phyloP scores from a whole-genome alignment of 805 yeast genomes.

The Yarrowia osloensis region DNA sequence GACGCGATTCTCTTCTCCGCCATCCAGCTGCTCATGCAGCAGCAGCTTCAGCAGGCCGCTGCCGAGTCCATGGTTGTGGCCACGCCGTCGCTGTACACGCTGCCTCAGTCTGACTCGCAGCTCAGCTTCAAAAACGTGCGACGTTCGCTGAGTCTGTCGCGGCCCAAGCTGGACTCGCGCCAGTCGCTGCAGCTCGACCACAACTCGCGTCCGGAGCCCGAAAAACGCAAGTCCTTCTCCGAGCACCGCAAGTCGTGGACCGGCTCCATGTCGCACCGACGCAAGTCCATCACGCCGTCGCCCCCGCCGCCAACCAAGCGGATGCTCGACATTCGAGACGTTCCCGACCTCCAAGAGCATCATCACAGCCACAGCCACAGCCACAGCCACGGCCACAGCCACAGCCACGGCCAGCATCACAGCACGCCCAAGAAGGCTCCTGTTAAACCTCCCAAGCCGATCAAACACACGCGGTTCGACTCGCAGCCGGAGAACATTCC shows the following conservation, averaged over 20 bases:
- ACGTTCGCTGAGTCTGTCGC: background rate
- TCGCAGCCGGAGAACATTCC: conserved; percentile 7
- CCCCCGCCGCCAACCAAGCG: background rate
- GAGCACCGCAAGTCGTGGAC: conserved; percentile 19
- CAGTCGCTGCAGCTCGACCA: background rate
- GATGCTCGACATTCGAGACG: background rate
- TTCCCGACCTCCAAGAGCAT: background rate
- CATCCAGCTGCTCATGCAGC: conserved; percentile 24
- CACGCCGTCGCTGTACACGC: conserved; percentile 30
- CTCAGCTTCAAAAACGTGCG: conserved; percentile 5
- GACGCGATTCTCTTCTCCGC: conserved; percentile 30
- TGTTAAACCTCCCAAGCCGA: background rate
- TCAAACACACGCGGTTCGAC: conserved; percentile 18
- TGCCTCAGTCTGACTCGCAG: conserved; percentile 20
- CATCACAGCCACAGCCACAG: background rate
- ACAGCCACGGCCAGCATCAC: background rate
- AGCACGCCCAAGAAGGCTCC: background rate
- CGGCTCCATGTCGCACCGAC: background rate
- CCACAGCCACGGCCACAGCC: background rate
- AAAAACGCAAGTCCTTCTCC: background rate
- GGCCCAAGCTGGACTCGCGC: background rate
- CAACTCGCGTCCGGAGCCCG: background rate
- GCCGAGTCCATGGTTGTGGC: conserved; percentile 37
- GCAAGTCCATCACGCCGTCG: background rate
- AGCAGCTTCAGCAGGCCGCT: conserved; percentile 20